A percentile compares a stretch with the other conserved stretches of the same genome.
These are phyloP conservation scores for Melampsora americana DNA, from an alignment of 1,284 basidiomycete species.

Conservation along the genomic window DNA sequence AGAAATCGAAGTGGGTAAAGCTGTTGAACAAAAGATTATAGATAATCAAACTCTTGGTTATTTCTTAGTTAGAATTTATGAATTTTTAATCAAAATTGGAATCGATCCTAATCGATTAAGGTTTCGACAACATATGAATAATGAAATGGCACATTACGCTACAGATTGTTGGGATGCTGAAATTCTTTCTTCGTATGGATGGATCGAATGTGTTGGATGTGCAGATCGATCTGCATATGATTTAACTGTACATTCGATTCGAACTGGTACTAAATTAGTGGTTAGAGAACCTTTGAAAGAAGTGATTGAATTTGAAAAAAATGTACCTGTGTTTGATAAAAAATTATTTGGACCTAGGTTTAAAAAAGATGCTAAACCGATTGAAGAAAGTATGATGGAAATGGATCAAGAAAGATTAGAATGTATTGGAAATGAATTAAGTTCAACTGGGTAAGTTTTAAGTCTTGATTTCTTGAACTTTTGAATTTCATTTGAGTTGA, in stretches of 20 bases:
- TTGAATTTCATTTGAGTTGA: no score
- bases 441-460: slow-evolving; percentile 57
- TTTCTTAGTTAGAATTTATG: slow-evolving; percentile 88
- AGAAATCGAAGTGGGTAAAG: slow-evolving; percentile 77
- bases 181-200: slow-evolving; percentile 88
- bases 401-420: slow-evolving; percentile 69
- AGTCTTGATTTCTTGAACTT: no score
- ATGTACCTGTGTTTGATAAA: slow-evolving; percentile 76
- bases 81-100: slow-evolving; percentile 88
- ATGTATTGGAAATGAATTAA: slow-evolving; percentile 70
- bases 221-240: slow-evolving; percentile 98
- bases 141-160: slow-evolving; percentile 99
- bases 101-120: slow-evolving; percentile 79
- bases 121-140: slow-evolving; percentile 94
- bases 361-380: slow-evolving; percentile 72
- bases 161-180: slow-evolving; percentile 99
- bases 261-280: slow-evolving; percentile 59
- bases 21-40: slow-evolving; percentile 76
- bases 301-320: slow-evolving; percentile 70
- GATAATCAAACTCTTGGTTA: slow-evolving; percentile 98
- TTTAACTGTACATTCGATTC: slow-evolving; percentile 61
- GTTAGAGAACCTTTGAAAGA: slow-evolving; percentile 81
- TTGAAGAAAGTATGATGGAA: slow-evolving; percentile 68
- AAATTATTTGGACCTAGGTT: slow-evolving; percentile 86
- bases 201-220: slow-evolving; percentile 99